These are phyloP conservation scores for Vitis cinerea DNA, from an alignment of 164 flowering plant species.

Conservation along the genomic window DNA sequence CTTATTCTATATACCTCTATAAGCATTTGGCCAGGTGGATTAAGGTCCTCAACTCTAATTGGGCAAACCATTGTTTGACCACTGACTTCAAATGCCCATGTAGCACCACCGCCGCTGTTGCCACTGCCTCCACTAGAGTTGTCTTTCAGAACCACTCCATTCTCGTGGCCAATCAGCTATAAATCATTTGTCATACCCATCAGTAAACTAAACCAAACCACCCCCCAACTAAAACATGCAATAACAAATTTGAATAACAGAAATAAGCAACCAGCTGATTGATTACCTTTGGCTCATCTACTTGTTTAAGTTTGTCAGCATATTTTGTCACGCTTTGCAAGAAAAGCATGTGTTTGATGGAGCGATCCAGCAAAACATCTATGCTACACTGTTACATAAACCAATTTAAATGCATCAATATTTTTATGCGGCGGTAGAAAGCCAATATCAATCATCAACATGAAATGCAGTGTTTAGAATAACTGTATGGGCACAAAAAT, in stretches of 20 bases:
- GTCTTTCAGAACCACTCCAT: conserved; percentile 37
- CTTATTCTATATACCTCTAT: conserved; percentile 57
- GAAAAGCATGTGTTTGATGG: conserved; percentile 80
- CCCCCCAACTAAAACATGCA: no score
- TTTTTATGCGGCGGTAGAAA: neutral
- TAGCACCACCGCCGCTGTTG: conserved; percentile 33
- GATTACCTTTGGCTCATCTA: conserved; percentile 59
- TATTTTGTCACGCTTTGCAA: conserved; percentile 69
- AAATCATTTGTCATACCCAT: conserved; percentile 6
- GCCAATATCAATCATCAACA: neutral
- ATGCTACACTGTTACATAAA: conserved; percentile 71
- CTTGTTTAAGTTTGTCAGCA: conserved; percentile 65
- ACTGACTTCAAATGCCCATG: conserved; percentile 84
- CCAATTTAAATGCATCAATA: conserved; percentile 3
- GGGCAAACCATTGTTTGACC: conserved; percentile 67
- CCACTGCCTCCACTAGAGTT: conserved; percentile 22
- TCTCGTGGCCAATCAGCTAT: conserved; percentile 46
- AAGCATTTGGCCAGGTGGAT: conserved; percentile 78
- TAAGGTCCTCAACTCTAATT: conserved; percentile 77
- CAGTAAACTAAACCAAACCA: no score
- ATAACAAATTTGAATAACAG: neutral
- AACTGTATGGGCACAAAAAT: neutral
- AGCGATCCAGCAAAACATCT: conserved; percentile 73
- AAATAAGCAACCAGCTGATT: neutral
- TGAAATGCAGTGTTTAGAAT: neutral